These are phyloP conservation scores for Microbotryum scabiosae DNA, from an alignment of 1,284 basidiomycete genomes.

Conservation along the genomic window DNA sequence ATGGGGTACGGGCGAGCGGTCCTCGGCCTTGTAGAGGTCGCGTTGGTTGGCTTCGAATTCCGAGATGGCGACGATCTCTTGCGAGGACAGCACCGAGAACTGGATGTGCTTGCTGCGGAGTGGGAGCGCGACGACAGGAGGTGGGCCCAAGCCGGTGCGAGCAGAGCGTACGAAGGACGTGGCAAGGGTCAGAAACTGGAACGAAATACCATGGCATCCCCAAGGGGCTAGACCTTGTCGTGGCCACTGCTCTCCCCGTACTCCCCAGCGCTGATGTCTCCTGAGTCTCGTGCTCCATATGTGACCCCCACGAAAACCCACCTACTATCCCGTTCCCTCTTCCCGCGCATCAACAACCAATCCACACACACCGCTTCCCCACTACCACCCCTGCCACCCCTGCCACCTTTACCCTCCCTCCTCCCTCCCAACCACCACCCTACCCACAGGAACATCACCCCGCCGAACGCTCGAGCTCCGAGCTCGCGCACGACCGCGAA, in stretches of 20 bases:
- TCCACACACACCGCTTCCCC: no score
- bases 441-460: no score
- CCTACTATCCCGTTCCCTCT: not conserved
- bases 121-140: slow-evolving; percentile 1
- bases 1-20: slow-evolving; percentile 71
- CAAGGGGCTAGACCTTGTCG: not conserved
- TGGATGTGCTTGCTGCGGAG: slow-evolving; percentile 74
- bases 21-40: slow-evolving; percentile 65
- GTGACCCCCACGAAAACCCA: not conserved
- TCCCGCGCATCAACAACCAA: not conserved
- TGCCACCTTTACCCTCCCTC: no score
- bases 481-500: no score
- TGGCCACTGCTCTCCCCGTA: no score
- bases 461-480: not conserved
- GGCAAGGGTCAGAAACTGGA: slow-evolving; percentile 6
- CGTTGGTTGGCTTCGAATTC: slow-evolving; percentile 90
- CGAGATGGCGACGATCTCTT: slow-evolving; percentile 85
- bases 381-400: no score
- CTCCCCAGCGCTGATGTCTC: not conserved
- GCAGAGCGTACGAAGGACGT: not conserved
- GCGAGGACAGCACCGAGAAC: slow-evolving; percentile 82
- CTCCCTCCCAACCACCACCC: not conserved
- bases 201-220: not conserved
- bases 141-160: not conserved
- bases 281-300: not conserved